Conservation (phyloP, 2,329 filamentous ascomycete genomes). For the Alternaria rosae region DNA sequence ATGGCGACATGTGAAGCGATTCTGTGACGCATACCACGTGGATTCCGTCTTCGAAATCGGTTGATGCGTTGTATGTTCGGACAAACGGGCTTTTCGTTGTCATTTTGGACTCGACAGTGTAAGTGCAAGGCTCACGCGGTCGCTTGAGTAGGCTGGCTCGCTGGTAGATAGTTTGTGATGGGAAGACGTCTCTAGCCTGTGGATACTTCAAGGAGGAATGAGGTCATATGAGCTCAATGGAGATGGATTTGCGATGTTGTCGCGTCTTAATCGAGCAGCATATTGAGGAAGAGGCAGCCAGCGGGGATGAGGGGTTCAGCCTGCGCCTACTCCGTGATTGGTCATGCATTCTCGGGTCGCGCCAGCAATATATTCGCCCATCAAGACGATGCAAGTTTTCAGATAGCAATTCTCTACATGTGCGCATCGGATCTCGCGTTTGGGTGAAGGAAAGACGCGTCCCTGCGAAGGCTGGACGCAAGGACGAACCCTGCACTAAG, state of each 20-base stretch:
- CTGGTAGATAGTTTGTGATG: background rate
- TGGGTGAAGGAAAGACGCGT: background rate
- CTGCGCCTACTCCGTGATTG: background rate
- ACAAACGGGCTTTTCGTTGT: slow-evolving; percentile 23
- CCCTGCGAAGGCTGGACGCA: background rate
- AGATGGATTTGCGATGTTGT: background rate
- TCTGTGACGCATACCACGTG: slow-evolving; percentile 20
- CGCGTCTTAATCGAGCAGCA: background rate
- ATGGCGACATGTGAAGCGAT: background rate
- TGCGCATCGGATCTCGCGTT: background rate
- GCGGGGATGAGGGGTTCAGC: background rate
- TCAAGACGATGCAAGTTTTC: background rate
- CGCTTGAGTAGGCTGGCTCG: background rate
- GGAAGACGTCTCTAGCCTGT: background rate
- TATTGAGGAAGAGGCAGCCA: background rate
- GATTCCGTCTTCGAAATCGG: slow-evolving; percentile 26
- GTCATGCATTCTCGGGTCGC: background rate
- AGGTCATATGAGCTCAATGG: background rate
- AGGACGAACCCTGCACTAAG: background rate
- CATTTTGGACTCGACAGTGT: background rate
- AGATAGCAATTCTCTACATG: background rate
- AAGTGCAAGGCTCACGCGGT: background rate
- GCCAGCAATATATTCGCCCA: background rate
- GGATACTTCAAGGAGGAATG: background rate
- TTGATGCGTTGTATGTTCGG: slow-evolving; percentile 23